Evolutionary conservation across 805 yeast genomes (phyloP).

Genomic region (Ogataea thermomethanolica): DNA sequence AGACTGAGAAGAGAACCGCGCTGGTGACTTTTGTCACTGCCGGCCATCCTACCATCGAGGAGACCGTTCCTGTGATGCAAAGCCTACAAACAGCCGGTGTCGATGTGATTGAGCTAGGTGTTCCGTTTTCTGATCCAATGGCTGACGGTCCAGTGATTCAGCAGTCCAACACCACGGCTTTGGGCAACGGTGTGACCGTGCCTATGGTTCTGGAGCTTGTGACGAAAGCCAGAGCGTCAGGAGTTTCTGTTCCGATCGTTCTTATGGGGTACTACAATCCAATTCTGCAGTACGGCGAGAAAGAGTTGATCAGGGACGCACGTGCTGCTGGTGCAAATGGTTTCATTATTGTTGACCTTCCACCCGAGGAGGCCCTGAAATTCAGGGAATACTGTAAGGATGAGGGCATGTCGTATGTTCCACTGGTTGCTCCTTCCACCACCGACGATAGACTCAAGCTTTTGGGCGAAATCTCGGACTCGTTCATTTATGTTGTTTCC

Average conservation of each 20-base stretch:
- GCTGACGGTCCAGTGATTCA: slow-evolving; percentile 99
- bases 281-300: slow-evolving; percentile 84
- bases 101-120: slow-evolving; percentile 89
- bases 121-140: slow-evolving; percentile 97
- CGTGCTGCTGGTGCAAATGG: slow-evolving; percentile 92
- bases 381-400: slow-evolving; percentile 70
- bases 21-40: slow-evolving; percentile 91
- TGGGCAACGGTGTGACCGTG: slow-evolving; percentile 78
- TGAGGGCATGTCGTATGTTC: slow-evolving; percentile 78
- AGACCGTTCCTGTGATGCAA: slow-evolving; percentile 79
- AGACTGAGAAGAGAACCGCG: slow-evolving; percentile 63
- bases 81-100: slow-evolving; percentile 95
- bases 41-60: slow-evolving; percentile 85
- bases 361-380: slow-evolving; percentile 95
- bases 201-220: slow-evolving; percentile 67
- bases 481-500: slow-evolving; percentile 93
- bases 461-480: slow-evolving; percentile 83
- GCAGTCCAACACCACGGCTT: slow-evolving; percentile 76
- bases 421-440: slow-evolving; percentile 95
- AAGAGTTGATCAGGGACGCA: slow-evolving; percentile 72
- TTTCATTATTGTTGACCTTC: slow-evolving; percentile 89
- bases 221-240: slow-evolving; percentile 68
- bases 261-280: slow-evolving; percentile 99
- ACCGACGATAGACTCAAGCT: slow-evolving; percentile 81
- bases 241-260: slow-evolving; percentile 84